These are phyloP conservation scores for Aspergillus bridgeri DNA, from an alignment of 495 filamentous ascomycete genomes.

Conservation along the genomic window DNA sequence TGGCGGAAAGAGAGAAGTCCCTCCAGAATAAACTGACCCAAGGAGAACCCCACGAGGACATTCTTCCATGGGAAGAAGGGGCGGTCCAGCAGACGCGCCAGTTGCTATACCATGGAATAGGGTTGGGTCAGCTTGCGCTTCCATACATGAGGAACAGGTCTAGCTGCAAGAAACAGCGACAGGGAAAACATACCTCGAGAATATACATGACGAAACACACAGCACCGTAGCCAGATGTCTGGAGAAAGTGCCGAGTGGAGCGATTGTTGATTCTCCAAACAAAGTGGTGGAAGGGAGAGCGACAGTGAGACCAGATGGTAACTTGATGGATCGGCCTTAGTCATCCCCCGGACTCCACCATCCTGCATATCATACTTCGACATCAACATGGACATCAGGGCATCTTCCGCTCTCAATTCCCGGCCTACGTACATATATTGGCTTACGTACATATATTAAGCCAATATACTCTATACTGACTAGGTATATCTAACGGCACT, in stretches of 20 bases:
- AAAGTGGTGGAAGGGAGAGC: not conserved
- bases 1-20: conserved; percentile 81
- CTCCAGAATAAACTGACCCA: conserved; percentile 86
- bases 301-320: not conserved
- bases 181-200: conserved; percentile 34
- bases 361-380: not conserved
- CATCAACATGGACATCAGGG: not conserved
- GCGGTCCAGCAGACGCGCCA: conserved; percentile 82
- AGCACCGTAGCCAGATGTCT: conserved; percentile 23
- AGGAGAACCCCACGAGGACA: conserved; percentile 87
- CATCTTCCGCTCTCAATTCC: no score
- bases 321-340: not conserved
- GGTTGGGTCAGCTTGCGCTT: conserved; percentile 7
- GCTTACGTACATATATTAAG: no score
- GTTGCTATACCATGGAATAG: conserved; percentile 54
- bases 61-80: conserved; percentile 96
- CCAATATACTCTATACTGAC: no score
- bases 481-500: no score
- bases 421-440: no score
- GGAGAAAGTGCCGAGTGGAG: conserved; percentile 30
- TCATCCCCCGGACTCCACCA: not conserved
- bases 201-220: conserved; percentile 37
- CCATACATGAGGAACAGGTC: not conserved
- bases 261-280: conserved; percentile 9
- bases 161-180: not conserved